These are phyloP conservation scores for Diaporthe ilicicola DNA, from an alignment of 2,329 filamentous ascomycete species.

Conservation along the genomic window DNA sequence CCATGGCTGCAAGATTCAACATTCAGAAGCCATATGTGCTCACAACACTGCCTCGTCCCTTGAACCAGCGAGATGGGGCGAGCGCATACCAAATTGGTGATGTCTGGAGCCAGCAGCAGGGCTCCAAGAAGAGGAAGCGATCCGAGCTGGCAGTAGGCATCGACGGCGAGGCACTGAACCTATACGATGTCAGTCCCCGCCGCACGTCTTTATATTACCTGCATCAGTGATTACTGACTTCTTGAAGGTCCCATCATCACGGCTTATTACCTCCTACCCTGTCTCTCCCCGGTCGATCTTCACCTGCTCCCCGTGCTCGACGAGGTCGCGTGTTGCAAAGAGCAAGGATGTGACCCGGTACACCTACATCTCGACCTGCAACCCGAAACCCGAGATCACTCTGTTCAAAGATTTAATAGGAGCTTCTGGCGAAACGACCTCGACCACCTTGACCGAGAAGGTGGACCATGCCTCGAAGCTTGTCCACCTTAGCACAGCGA, in stretches of 20 bases:
- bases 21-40: slow-evolving; percentile 72
- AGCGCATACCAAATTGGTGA: slow-evolving; percentile 66
- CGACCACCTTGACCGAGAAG: slow-evolving; percentile 55
- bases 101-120: slow-evolving; percentile 66
- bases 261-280: slow-evolving; percentile 72
- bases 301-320: slow-evolving; percentile 68
- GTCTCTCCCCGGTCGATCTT: slow-evolving; percentile 72
- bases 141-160: slow-evolving; percentile 69
- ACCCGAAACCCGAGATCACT: slow-evolving; percentile 60
- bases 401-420: slow-evolving; percentile 67
- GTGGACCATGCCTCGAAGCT: slow-evolving; percentile 52
- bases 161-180: slow-evolving; percentile 71
- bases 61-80: slow-evolving; percentile 54
- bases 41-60: slow-evolving; percentile 65
- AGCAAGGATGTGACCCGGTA: slow-evolving; percentile 62
- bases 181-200: slow-evolving; percentile 65
- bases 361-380: slow-evolving; percentile 67
- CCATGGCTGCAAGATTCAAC: slow-evolving; percentile 67
- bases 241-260: slow-evolving; percentile 64
- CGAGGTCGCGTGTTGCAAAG: slow-evolving; percentile 59
- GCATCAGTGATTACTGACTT: slow-evolving; percentile 33
- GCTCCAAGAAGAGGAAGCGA: slow-evolving; percentile 68
- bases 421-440: slow-evolving; percentile 59
- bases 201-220: slow-evolving; percentile 16
- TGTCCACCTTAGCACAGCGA: slow-evolving; percentile 51